These are phyloP conservation scores for Diaporthe eres DNA, from an alignment of 2,329 filamentous ascomycete species.

Conservation along the genomic window DNA sequence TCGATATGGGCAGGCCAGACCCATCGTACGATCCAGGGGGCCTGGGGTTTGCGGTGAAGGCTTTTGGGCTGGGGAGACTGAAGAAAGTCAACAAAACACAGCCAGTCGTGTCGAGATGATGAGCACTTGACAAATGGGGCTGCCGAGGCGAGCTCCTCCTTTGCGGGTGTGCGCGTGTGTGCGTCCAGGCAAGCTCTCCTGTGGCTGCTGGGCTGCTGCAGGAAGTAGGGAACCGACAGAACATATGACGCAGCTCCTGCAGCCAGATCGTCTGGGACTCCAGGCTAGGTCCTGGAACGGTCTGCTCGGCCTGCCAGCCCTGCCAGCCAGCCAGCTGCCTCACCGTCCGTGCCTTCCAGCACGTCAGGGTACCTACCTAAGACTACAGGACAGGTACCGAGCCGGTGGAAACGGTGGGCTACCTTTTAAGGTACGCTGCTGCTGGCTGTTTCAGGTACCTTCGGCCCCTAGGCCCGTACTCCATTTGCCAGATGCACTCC, in stretches of 20 bases:
- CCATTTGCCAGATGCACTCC: constrained; percentile 16
- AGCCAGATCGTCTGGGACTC: background rate
- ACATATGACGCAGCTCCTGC: constrained; percentile 27
- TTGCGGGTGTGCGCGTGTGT: background rate
- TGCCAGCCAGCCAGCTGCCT: background rate
- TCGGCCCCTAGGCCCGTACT: constrained; percentile 7
- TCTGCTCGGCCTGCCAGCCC: background rate
- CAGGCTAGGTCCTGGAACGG: constrained; percentile 2
- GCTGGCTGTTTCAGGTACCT: constrained; percentile 18
- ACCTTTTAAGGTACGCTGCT: background rate
- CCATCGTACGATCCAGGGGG: constrained; percentile 39
- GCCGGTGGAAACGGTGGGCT: constrained; percentile 13
- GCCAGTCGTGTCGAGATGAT: constrained; percentile 15
- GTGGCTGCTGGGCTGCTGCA: background rate
- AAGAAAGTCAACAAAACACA: background rate
- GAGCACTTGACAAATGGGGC: constrained; percentile 19
- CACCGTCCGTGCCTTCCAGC: constrained; percentile 17
- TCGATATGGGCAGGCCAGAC: constrained; percentile 31
- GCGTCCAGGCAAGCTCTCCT: constrained; percentile 1
- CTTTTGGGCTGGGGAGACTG: constrained; percentile 5
- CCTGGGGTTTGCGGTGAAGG: constrained; percentile 33
- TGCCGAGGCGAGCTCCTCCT: constrained; percentile 10
- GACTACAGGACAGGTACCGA: constrained; percentile 6
- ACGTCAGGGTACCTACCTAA: background rate
- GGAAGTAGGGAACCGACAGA: background rate